These are phyloP conservation scores for Zopfia rhizophila DNA, from an alignment of 2,329 filamentous ascomycete genomes.

Conservation along the genomic window DNA sequence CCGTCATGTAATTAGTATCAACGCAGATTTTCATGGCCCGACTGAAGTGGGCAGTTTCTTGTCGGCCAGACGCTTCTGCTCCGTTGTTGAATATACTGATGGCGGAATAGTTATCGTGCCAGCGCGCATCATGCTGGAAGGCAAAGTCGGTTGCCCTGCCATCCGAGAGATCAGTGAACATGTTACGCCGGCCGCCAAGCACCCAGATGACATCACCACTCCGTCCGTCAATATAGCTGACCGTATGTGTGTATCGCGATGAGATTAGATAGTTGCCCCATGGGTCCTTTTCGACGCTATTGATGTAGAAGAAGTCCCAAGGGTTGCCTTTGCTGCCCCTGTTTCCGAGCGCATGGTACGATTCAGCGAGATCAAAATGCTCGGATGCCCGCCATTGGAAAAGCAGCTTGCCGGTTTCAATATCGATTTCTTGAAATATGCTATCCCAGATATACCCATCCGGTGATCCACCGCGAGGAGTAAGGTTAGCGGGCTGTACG, in stretches of 20 bases:
- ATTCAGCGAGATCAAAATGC: constrained; percentile 35
- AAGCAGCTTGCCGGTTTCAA: constrained; percentile 47
- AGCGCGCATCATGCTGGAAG: constrained; percentile 64
- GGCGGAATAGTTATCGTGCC: constrained; percentile 26
- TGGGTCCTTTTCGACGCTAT: constrained; percentile 49
- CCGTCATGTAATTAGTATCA: constrained; percentile 54
- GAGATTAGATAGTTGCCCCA: constrained; percentile 36
- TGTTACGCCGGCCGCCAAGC: constrained; percentile 60
- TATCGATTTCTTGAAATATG: constrained; percentile 54
- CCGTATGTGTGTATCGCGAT: constrained; percentile 27
- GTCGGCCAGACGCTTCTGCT: constrained; percentile 10
- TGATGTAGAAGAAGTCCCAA: constrained; percentile 51
- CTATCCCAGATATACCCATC: constrained; percentile 55
- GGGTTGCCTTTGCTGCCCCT: constrained; percentile 37
- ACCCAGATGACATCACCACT: constrained; percentile 62
- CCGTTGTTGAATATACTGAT: constrained; percentile 54
- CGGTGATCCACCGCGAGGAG: constrained; percentile 39
- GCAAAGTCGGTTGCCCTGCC: constrained; percentile 59
- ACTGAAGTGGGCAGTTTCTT: constrained; percentile 13
- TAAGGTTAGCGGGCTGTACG: constrained; percentile 48
- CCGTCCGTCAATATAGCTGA: constrained; percentile 35
- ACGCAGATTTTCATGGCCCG: constrained; percentile 53
- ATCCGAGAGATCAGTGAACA: constrained; percentile 54
- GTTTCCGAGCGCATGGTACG: constrained; percentile 22
- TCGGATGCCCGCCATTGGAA: constrained; percentile 52